A percentile compares a stretch with the other conserved stretches of the same genome.
phyloP scores from a whole-genome alignment of 768 basidiomycete species.

The Rhizopogon vulgaris region DNA sequence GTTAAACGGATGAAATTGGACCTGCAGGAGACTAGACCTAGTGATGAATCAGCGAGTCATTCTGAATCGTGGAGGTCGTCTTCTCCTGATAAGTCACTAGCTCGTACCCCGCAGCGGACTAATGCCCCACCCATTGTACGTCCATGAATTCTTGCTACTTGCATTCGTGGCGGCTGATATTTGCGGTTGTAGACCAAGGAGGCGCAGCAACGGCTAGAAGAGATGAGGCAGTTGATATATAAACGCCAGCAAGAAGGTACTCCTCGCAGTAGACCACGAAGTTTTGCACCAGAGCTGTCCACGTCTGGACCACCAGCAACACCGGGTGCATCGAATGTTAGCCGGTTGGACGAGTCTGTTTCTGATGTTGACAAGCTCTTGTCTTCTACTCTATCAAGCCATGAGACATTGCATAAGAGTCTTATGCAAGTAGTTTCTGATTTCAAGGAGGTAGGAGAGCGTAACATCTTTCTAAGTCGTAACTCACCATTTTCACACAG shows the following conservation, averaged over 20 bases:
- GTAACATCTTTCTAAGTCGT: neutral
- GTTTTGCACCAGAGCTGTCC: conserved; percentile 16
- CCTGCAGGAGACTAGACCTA: conserved; percentile 36
- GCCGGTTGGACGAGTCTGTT: conserved; percentile 43
- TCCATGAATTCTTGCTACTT: conserved; percentile 2
- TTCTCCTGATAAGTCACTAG: conserved; percentile 50
- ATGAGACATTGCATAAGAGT: conserved; percentile 49
- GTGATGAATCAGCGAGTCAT: conserved; percentile 10
- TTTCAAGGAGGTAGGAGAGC: conserved; percentile 49
- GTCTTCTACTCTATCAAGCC: conserved; percentile 41
- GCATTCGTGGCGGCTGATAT: conserved; percentile 2
- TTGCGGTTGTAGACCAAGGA: conserved; percentile 51
- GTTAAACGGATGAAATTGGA: conserved; percentile 76
- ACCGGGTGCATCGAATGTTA: conserved; percentile 8
- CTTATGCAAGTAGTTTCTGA: conserved; percentile 44
- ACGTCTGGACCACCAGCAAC: conserved; percentile 14
- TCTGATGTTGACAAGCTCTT: conserved; percentile 56
- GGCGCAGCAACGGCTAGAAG: conserved; percentile 73
- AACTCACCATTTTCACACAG: conserved; percentile 28
- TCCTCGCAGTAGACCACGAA: conserved; percentile 43
- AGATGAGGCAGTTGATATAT: conserved; percentile 73
- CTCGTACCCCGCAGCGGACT: conserved; percentile 41
- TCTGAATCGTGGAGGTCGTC: conserved; percentile 39
- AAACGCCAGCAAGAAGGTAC: conserved; percentile 50
- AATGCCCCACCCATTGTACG: conserved; percentile 38